Evolutionary conservation across 441 rosid species (phyloP), one percentile per base, ranked within the genome.

Genomic region (Pelargonium fulgidum): DNA sequence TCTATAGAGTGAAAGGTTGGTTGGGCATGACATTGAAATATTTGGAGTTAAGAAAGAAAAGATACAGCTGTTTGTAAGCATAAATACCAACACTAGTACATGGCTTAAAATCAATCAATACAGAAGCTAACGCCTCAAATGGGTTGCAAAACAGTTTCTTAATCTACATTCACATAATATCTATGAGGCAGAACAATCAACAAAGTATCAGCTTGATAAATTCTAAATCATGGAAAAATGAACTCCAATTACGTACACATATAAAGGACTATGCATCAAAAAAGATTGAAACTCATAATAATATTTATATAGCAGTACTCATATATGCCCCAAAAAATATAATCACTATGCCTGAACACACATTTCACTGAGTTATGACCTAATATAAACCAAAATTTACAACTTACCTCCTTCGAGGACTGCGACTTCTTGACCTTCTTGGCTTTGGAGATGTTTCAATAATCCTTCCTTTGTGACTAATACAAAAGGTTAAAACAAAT

Each of bases 381-480:
- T 42, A 54, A 42, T 9, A 11, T 3, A 29, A 14, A 16, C 7
- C 19, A 50, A 10, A 8, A 17, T 13, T 47, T 47, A 47, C 4
- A n/a, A n/a, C n/a, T 63, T 72, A 82, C 87, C 82, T 82, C 67
- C 56, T 78, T 7, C 81, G 76, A 66, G 91, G 89, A 66, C 89
- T 86, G 69, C 82, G 84, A 58, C 91, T 86, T 68, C 70, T 83
- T 14, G 83, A 72, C 70, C 76, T 10, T 10, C 52, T 47, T n/a
- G n/a, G 52, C 52, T 47, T 47, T 10, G 52, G 80, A 58, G 42
- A 42, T 8, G 84, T 70, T 72, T 87, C 91, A 11, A 66, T 69
- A 59, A 87, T 81, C 73, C 81, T 80, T 64, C 89, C 91, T 68
- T 81, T 83, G 3, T 77, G 85, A 69, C 91, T 87, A 77, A 62